A percentile compares a stretch with the other conserved stretches of the same genome.
phyloP scores from a whole-genome alignment of 2,329 filamentous ascomycete genomes.

The Helicocarpus griseus region DNA sequence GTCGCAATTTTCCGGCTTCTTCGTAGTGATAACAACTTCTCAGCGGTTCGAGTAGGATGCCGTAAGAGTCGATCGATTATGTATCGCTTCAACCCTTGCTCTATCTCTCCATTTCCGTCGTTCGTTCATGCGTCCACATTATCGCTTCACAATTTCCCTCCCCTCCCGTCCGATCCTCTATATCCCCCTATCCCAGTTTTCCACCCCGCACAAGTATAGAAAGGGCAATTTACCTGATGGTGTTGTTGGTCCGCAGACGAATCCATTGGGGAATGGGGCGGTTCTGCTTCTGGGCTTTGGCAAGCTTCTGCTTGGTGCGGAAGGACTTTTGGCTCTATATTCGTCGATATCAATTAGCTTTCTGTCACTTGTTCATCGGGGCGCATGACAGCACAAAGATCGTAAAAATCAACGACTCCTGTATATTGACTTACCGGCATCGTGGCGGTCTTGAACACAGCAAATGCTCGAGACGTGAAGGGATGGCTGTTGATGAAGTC shows the following conservation, averaged over 20 bases:
- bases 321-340: slow-evolving; percentile 97
- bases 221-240: slow-evolving; percentile 74
- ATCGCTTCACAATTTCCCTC: neutral
- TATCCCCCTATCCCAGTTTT: neutral
- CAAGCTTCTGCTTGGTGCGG: slow-evolving; percentile 99
- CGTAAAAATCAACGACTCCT: too few relatives aligned
- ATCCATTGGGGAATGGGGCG: slow-evolving; percentile 99
- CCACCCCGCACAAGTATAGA: slow-evolving; percentile 6
- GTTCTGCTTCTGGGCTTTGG: slow-evolving; percentile 99
- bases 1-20: too few relatives aligned
- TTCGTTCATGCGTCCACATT: neutral
- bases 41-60: neutral
- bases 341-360: slow-evolving; percentile 3
- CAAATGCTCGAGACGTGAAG: slow-evolving; percentile 22
- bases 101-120: neutral
- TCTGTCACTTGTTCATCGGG: neutral
- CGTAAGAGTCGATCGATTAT: neutral
- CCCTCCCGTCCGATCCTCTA: neutral
- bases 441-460: slow-evolving; percentile 31
- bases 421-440: slow-evolving; percentile 42
- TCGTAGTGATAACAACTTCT: too few relatives aligned
- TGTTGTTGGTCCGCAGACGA: slow-evolving; percentile 95
- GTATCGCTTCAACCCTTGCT: neutral
- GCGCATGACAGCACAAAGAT: too few relatives aligned
- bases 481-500: slow-evolving; percentile 23